phyloP scores from a whole-genome alignment of 805 yeast genomes.

The Metschnikowia lachancei region DNA sequence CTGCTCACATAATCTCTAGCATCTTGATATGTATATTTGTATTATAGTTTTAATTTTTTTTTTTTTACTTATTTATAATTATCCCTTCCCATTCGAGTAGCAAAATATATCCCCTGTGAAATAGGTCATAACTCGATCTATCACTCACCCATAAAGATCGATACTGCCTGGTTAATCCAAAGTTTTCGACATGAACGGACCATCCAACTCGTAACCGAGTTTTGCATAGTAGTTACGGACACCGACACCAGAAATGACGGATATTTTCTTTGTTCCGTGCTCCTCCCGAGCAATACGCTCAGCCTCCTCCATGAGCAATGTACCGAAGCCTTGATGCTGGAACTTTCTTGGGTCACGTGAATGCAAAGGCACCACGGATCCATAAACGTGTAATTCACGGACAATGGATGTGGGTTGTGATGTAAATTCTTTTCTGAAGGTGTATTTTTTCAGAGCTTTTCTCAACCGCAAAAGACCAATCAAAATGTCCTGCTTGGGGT shows the following conservation, averaged over 20 bases:
- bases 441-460: constrained; percentile 82
- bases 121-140: neutral
- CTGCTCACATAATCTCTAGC: constrained; percentile 8
- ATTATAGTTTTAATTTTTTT: constrained; percentile 3
- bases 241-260: constrained; percentile 97
- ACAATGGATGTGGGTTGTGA: constrained; percentile 86
- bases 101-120: neutral
- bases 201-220: constrained; percentile 88
- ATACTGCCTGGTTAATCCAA: neutral
- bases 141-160: neutral
- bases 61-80: too few species aligned
- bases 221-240: constrained; percentile 93
- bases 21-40: constrained; percentile 3
- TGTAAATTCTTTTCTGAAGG: constrained; percentile 85
- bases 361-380: constrained; percentile 94
- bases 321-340: constrained; percentile 99
- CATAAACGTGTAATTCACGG: constrained; percentile 96
- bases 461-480: constrained; percentile 88
- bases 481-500: constrained; percentile 92
- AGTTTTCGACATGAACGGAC: constrained; percentile 91
- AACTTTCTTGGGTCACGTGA: constrained; percentile 95
- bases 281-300: constrained; percentile 93
- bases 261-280: constrained; percentile 86
- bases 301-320: constrained; percentile 96
- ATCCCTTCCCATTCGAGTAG: neutral